A percentile compares a stretch with the other conserved stretches of the same genome.
phyloP scores from a whole-genome alignment of 805 yeast genomes.

The Lipomyces orientalis region DNA sequence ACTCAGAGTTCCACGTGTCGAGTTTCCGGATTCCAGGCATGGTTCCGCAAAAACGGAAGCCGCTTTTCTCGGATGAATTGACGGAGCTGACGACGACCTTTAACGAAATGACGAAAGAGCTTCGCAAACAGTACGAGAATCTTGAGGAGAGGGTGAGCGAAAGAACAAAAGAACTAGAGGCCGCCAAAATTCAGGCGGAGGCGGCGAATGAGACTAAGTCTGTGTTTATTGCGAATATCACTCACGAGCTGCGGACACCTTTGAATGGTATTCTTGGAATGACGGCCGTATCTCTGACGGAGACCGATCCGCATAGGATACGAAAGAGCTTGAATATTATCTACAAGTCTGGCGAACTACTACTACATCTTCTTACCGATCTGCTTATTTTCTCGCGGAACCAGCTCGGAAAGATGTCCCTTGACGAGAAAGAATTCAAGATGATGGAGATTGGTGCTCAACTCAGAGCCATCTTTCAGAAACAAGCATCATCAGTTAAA shows the following conservation, averaged over 20 bases:
- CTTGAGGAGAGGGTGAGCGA: slow-evolving; percentile 86
- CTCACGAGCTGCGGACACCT: slow-evolving; percentile 95
- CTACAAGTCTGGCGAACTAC: slow-evolving; percentile 87
- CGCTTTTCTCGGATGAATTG: slow-evolving; percentile 70
- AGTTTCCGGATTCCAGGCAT: slow-evolving; percentile 31
- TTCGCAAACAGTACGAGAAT: slow-evolving; percentile 80
- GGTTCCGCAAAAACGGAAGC: slow-evolving; percentile 41
- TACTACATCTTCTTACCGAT: slow-evolving; percentile 88
- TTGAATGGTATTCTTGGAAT: slow-evolving; percentile 94
- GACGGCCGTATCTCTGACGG: slow-evolving; percentile 93
- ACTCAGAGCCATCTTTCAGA: slow-evolving; percentile 81
- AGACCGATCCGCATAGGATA: slow-evolving; percentile 67
- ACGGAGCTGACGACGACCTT: slow-evolving; percentile 88
- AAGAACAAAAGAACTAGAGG: slow-evolving; percentile 86
- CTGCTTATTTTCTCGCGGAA: slow-evolving; percentile 90
- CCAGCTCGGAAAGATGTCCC: slow-evolving; percentile 78
- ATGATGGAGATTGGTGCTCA: slow-evolving; percentile 83
- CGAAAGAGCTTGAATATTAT: slow-evolving; percentile 80
- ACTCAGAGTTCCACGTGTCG: not conserved
- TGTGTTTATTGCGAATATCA: slow-evolving; percentile 87
- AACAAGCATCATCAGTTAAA: slow-evolving; percentile 76
- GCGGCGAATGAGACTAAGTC: slow-evolving; percentile 97
- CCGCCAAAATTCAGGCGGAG: slow-evolving; percentile 50
- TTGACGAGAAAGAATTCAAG: slow-evolving; percentile 83
- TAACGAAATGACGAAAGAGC: slow-evolving; percentile 87